These are phyloP conservation scores for Boletus rubropictus DNA, from an alignment of 768 basidiomycete species.

Conservation along the genomic window DNA sequence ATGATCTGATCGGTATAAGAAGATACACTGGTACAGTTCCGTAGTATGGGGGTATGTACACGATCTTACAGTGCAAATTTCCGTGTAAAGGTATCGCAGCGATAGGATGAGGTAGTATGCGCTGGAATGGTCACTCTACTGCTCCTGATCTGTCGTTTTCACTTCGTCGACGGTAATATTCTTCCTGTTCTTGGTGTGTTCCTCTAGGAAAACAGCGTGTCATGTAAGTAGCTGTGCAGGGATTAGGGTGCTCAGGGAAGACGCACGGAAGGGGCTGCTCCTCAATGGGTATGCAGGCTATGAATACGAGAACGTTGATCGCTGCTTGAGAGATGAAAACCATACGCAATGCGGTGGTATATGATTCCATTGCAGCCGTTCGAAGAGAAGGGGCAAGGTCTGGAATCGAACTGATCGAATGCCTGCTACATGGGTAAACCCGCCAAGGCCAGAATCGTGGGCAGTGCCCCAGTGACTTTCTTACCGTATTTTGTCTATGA, in stretches of 20 bases:
- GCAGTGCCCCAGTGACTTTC: constrained; percentile 12
- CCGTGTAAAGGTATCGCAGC: constrained; percentile 20
- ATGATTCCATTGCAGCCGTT: constrained; percentile 67
- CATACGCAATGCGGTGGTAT: constrained; percentile 70
- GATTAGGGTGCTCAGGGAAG: constrained; percentile 5
- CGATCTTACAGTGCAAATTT: constrained; percentile 28
- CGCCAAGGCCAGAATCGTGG: constrained; percentile 12
- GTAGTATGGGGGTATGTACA: constrained; percentile 21
- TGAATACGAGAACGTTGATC: constrained; percentile 58
- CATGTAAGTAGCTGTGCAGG: constrained; percentile 16
- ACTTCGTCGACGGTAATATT: constrained; percentile 41
- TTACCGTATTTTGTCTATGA: constrained; percentile 68
- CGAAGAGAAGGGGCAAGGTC: constrained; percentile 48
- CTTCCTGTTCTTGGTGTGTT: constrained; percentile 57
- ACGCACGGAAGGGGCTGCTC: constrained; percentile 56
- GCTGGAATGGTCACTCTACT: constrained; percentile 12
- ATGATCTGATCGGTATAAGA: constrained; percentile 14
- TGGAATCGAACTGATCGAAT: constrained; percentile 69
- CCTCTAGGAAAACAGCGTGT: constrained; percentile 37
- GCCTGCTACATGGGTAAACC: constrained; percentile 36
- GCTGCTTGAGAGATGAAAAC: constrained; percentile 79
- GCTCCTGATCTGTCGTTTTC: constrained; percentile 12
- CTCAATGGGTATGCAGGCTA: constrained; percentile 70
- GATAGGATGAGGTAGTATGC: constrained; percentile 10
- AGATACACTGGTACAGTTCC: constrained; percentile 21